Conservation (phyloP, 768 basidiomycete genomes). For the Pulveroboletus ravenelii region DNA sequence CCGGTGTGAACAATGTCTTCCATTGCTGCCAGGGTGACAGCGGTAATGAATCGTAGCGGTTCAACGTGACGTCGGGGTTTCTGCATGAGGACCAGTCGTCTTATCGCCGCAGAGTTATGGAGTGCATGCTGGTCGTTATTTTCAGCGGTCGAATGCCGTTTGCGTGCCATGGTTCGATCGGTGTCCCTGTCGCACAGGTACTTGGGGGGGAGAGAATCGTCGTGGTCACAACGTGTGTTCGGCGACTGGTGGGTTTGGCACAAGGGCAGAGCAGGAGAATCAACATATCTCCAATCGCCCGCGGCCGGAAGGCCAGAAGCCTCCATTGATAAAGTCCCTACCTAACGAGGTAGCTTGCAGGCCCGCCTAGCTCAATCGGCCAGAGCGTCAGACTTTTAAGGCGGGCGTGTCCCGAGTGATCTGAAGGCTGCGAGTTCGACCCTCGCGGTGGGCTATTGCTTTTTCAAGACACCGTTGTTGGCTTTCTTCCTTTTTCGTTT, state of each 20-base stretch:
- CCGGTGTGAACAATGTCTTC: constrained; percentile 2
- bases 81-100: neutral
- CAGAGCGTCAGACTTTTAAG: constrained; percentile 56
- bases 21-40: constrained; percentile 6
- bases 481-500: neutral
- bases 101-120: constrained; percentile 5
- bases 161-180: neutral
- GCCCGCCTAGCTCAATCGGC: constrained; percentile 61
- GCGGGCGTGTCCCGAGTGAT: constrained; percentile 34
- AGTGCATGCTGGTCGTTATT: neutral
- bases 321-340: no score
- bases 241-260: neutral
- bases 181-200: neutral
- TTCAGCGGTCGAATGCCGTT: constrained; percentile 1
- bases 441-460: constrained; percentile 71
- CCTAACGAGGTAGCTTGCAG: rapidly evolving
- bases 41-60: constrained; percentile 21
- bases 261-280: neutral
- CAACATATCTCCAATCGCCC: neutral
- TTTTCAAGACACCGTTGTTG: neutral
- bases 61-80: neutral
- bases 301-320: neutral
- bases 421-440: constrained; percentile 86
- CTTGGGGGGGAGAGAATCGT: neutral
- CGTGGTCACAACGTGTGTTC: constrained; percentile 3